Evolutionary conservation across 2,329 filamentous ascomycete genomes (phyloP).

Genomic region (Penicillium sp.): DNA sequence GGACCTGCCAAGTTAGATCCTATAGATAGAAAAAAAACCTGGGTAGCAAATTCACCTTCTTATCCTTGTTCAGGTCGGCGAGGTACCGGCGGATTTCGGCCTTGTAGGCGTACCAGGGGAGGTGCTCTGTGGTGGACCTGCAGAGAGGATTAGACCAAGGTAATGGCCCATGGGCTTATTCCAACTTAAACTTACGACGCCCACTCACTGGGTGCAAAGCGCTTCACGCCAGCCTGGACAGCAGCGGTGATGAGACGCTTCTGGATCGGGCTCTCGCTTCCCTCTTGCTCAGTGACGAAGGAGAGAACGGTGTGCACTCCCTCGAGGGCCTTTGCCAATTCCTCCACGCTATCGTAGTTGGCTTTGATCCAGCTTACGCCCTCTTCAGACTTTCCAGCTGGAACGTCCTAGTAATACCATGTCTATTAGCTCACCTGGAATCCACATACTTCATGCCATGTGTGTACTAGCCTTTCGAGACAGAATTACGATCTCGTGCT

Average conservation of each 20-base stretch:
- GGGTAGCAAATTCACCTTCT: background rate
- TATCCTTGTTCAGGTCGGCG: conserved; percentile 8
- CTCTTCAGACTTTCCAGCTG: background rate
- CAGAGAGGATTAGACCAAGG: too few relatives aligned
- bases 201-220: conserved; percentile 21
- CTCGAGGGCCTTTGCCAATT: background rate
- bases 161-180: too few relatives aligned
- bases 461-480: conserved; percentile 6
- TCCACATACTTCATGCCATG: too few relatives aligned
- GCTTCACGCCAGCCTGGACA: conserved; percentile 15
- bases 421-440: background rate
- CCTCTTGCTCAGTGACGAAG: conserved; percentile 5
- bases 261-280: background rate
- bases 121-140: background rate
- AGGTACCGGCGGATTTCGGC: conserved; percentile 9
- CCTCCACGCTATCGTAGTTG: background rate
- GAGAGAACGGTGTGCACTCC: conserved; percentile 17
- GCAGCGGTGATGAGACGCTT: conserved; percentile 16
- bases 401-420: conserved; percentile 2
- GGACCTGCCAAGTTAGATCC: background rate
- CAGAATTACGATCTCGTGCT: conserved; percentile 12
- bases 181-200: background rate
- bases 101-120: conserved; percentile 18
- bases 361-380: conserved; percentile 7
- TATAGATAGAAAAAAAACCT: background rate